Evolutionary conservation across 1,139 yeast genomes (phyloP).

Genomic region (Zygotorulaspora mrakii): DNA sequence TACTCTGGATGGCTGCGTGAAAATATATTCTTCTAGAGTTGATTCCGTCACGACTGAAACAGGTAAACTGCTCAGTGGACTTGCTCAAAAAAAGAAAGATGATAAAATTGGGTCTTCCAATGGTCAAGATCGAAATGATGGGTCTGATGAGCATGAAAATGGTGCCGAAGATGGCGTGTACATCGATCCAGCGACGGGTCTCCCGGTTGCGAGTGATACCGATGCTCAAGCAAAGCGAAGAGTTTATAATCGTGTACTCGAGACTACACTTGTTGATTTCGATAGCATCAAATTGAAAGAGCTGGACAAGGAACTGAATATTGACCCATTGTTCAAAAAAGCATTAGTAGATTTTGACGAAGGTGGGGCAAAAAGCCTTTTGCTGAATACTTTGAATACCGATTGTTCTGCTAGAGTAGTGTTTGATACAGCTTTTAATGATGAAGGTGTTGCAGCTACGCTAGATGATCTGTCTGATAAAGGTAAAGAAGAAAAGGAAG

Average conservation of each 20-base stretch:
- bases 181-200: constrained; percentile 37
- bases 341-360: constrained; percentile 91
- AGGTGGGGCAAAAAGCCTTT: constrained; percentile 86
- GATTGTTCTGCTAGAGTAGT: constrained; percentile 39
- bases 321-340: constrained; percentile 85
- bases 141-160: constrained; percentile 36
- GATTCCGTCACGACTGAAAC: constrained; percentile 92
- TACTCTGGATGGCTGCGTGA: constrained; percentile 81
- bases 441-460: constrained; percentile 17
- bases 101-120: constrained; percentile 33
- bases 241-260: constrained; percentile 44
- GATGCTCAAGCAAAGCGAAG: constrained; percentile 38
- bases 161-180: constrained; percentile 32
- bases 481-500: constrained; percentile 21
- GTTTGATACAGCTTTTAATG: constrained; percentile 40
- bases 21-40: constrained; percentile 78
- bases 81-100: constrained; percentile 36
- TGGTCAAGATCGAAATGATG: constrained; percentile 39
- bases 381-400: constrained; percentile 60
- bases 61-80: constrained; percentile 76
- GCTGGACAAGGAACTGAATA: constrained; percentile 70
- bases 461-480: background rate
- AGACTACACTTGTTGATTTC: constrained; percentile 52
- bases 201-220: constrained; percentile 28
- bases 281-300: constrained; percentile 62